Conservation (phyloP, 805 yeast genomes). For the Candida maltosa region DNA sequence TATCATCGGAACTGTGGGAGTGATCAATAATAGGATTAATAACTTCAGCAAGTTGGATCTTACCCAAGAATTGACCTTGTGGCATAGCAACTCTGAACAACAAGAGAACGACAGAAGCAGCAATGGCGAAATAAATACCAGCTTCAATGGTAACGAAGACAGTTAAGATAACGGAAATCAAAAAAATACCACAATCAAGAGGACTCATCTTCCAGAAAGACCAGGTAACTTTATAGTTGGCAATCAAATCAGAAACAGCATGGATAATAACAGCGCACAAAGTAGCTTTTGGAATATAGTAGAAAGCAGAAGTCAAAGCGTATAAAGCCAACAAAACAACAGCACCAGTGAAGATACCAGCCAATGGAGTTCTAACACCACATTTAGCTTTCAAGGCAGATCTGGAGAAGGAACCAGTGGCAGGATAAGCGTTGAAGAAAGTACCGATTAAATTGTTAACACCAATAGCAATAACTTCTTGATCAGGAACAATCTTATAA, state of each 20-base stretch:
- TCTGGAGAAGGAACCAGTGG: slow-evolving; percentile 93
- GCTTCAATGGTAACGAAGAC: slow-evolving; percentile 78
- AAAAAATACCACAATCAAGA: slow-evolving; percentile 67
- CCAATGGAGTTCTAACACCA: slow-evolving; percentile 91
- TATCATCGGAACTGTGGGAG: slow-evolving; percentile 7
- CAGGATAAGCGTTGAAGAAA: slow-evolving; percentile 90
- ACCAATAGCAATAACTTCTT: slow-evolving; percentile 92
- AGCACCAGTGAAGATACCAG: slow-evolving; percentile 86
- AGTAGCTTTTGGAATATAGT: slow-evolving; percentile 86
- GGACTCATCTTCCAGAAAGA: slow-evolving; percentile 73
- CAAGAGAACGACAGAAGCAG: slow-evolving; percentile 74
- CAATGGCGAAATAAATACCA: slow-evolving; percentile 88
- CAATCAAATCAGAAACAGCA: slow-evolving; percentile 83
- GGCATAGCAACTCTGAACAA: slow-evolving; percentile 78
- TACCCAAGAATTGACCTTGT: slow-evolving; percentile 77
- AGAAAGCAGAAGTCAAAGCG: slow-evolving; percentile 78
- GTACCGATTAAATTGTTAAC: slow-evolving; percentile 87
- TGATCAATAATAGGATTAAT: slow-evolving; percentile 51
- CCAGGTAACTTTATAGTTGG: slow-evolving; percentile 65
- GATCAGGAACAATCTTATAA: slow-evolving; percentile 88
- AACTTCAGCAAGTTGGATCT: slow-evolving; percentile 69
- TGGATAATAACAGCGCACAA: slow-evolving; percentile 87
- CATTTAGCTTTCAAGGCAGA: slow-evolving; percentile 93
- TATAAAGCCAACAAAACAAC: slow-evolving; percentile 86
- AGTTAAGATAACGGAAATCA: slow-evolving; percentile 69